Base-by-base conservation (phyloP, 1,284 basidiomycete genomes). In the Phlebopus sp. region DNA sequence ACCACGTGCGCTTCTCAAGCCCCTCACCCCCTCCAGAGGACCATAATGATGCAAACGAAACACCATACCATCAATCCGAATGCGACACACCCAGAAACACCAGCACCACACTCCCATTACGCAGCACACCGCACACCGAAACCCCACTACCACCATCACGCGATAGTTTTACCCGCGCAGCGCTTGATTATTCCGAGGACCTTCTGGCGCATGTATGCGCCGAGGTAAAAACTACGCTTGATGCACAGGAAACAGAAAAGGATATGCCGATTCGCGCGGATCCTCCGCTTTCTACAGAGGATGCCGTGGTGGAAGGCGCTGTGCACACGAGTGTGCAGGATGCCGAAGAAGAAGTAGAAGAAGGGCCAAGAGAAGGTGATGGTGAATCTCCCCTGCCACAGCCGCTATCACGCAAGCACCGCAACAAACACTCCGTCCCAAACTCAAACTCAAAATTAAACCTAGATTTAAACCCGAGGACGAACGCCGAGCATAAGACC, bases 381-480 rank as follows among this genome's bases (percentile, higher is more conserved):
- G 10, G 4, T 2, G 27, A 29, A 29, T 9, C 27, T 29, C 10
- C 4, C 9, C 10, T 29, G 27, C 27, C 27, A 29, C 27, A 29
- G 2, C 27, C 8, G n/a, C n/a, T n/a, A 11, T 29, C 27, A 29
- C 7, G 4, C 27, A 11, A 29, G 27, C 7, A 29, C 27, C n/a
- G n/a, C n/a, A 2, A 29, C 27, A 8, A 29, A 29, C 27, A 42
- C 40, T 18, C 42, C 23, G 38, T 36, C 17, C 39, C 43, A 37
- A 19, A 6, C 14, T 47, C 36, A 36, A 47, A 10, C 6, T 46
- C 50, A 44, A n/a, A n/a, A n/a, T n/a, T n/a, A n/a, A 48, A 37
- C 17, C 31, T 47, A 17, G 59, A 47, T 44, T 49, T 60, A 59
- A 59, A 57, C 51, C 63, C 63, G 58, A 67, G 58, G 65, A 63